phyloP scores from a whole-genome alignment of 2,329 filamentous ascomycete genomes.

The Emergomyces pasteurianus region DNA sequence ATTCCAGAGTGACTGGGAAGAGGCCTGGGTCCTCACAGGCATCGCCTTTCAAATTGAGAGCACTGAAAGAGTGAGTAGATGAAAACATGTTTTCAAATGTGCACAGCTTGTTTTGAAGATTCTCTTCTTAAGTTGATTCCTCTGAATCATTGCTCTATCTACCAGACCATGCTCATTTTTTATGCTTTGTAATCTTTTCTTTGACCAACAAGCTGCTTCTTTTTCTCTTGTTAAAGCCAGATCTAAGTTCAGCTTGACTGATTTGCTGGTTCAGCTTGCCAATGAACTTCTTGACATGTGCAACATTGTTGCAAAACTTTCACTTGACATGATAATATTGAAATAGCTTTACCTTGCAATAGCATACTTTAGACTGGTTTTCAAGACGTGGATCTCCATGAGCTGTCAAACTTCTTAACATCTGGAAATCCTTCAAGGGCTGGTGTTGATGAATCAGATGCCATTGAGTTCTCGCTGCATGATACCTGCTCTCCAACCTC shows the following conservation, averaged over 20 bases:
- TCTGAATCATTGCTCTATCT: slow-evolving; percentile 50
- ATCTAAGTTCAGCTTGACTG: slow-evolving; percentile 57
- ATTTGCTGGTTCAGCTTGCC: slow-evolving; percentile 95
- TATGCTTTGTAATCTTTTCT: slow-evolving; percentile 67
- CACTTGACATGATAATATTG: slow-evolving; percentile 90
- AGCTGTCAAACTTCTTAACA: slow-evolving; percentile 42
- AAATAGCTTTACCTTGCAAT: slow-evolving; percentile 95
- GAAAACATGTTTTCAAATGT: slow-evolving; percentile 38
- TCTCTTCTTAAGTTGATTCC: slow-evolving; percentile 31
- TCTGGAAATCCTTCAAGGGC: background rate
- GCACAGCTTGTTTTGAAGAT: slow-evolving; percentile 32
- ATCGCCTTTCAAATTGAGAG: slow-evolving; percentile 33
- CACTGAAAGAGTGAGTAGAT: slow-evolving; percentile 31
- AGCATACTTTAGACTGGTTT: slow-evolving; percentile 48
- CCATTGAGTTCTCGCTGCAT: too few relatives aligned
- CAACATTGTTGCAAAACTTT: slow-evolving; percentile 87
- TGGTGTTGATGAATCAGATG: background rate
- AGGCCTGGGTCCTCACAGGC: slow-evolving; percentile 35
- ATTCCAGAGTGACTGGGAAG: slow-evolving; percentile 25
- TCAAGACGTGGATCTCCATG: slow-evolving; percentile 8
- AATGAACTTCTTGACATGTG: slow-evolving; percentile 91
- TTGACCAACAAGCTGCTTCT: slow-evolving; percentile 40
- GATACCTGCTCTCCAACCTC: too few relatives aligned
- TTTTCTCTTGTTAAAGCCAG: slow-evolving; percentile 53
- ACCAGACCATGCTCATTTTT: slow-evolving; percentile 91